A percentile compares a stretch with the other conserved stretches of the same genome.
phyloP scores from a whole-genome alignment of 768 basidiomycete genomes.

The Leccinum broughii region DNA sequence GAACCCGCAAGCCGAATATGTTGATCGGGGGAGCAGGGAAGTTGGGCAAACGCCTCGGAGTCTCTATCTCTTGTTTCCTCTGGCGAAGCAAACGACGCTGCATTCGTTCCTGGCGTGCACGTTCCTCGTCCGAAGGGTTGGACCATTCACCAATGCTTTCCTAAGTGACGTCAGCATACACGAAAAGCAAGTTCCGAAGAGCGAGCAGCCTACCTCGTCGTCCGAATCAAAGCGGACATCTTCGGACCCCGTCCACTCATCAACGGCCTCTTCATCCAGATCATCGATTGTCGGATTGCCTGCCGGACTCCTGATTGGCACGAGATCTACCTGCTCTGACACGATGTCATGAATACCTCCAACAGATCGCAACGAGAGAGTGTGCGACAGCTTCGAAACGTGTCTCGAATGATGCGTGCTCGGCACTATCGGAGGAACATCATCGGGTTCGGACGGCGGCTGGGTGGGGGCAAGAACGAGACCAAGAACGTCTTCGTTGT shows the following conservation, averaged over 20 bases:
- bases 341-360: slow-evolving; percentile 48
- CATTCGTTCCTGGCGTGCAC: slow-evolving; percentile 65
- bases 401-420: slow-evolving; percentile 68
- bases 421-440: slow-evolving; percentile 46
- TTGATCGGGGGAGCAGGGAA: slow-evolving; percentile 77
- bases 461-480: slow-evolving; percentile 23
- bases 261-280: slow-evolving; percentile 43
- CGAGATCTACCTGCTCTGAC: slow-evolving; percentile 27
- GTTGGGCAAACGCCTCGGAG: slow-evolving; percentile 71
- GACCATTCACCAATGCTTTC: slow-evolving; percentile 89
- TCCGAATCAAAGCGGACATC: slow-evolving; percentile 62
- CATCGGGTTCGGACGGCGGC: slow-evolving; percentile 39
- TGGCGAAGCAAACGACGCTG: slow-evolving; percentile 60
- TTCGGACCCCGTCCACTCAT: slow-evolving; percentile 85
- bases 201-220: slow-evolving; percentile 55
- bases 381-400: slow-evolving; percentile 64
- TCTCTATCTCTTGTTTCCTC: slow-evolving; percentile 50
- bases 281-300: slow-evolving; percentile 38
- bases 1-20: slow-evolving; percentile 41
- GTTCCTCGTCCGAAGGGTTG: slow-evolving; percentile 88
- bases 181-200: slow-evolving; percentile 1
- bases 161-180: slow-evolving; percentile 17
- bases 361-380: slow-evolving; percentile 64
- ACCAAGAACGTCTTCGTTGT: slow-evolving; percentile 34
- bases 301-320: slow-evolving; percentile 33